phyloP scores from a whole-genome alignment of 768 basidiomycete species.

The Tylopilus balloui region DNA sequence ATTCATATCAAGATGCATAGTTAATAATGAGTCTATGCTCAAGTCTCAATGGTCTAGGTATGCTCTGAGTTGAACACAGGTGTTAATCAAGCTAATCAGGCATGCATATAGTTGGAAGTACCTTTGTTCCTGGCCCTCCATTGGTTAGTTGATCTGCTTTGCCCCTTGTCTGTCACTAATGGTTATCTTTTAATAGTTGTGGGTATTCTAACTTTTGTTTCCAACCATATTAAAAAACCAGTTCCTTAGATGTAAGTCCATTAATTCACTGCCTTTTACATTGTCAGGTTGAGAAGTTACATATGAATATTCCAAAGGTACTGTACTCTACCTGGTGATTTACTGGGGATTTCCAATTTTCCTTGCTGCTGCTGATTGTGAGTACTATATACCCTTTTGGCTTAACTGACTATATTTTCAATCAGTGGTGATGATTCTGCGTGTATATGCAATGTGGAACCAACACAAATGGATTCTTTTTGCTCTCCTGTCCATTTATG shows the following conservation, averaged over 20 bases:
- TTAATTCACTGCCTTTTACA: not conserved
- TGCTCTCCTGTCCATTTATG: slow-evolving; percentile 4
- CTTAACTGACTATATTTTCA: not conserved
- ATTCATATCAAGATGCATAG: not conserved
- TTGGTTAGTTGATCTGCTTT: not conserved
- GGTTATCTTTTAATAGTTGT: slow-evolving; percentile 1
- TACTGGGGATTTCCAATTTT: slow-evolving; percentile 14
- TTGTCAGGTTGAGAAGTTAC: too few relatives aligned
- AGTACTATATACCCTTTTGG: not conserved
- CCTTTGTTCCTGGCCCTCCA: slow-evolving; percentile 2
- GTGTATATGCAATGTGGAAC: slow-evolving; percentile 14
- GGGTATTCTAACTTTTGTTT: not conserved
- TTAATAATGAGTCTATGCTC: not conserved
- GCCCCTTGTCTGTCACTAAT: not conserved
- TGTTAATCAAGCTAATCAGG: not conserved
- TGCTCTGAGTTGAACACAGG: not conserved
- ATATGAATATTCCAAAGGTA: slow-evolving; percentile 2
- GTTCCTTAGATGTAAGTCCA: slow-evolving; percentile 4
- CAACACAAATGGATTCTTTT: slow-evolving; percentile 4
- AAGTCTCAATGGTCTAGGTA: slow-evolving; percentile 1
- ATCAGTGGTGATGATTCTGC: slow-evolving; percentile 20
- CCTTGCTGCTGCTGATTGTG: slow-evolving; percentile 13
- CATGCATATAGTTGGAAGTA: not conserved
- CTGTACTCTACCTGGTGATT: not conserved
- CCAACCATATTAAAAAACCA: not conserved